Evolutionary conservation across 768 basidiomycete genomes (phyloP).

Genomic region (Lentinula sp.): DNA sequence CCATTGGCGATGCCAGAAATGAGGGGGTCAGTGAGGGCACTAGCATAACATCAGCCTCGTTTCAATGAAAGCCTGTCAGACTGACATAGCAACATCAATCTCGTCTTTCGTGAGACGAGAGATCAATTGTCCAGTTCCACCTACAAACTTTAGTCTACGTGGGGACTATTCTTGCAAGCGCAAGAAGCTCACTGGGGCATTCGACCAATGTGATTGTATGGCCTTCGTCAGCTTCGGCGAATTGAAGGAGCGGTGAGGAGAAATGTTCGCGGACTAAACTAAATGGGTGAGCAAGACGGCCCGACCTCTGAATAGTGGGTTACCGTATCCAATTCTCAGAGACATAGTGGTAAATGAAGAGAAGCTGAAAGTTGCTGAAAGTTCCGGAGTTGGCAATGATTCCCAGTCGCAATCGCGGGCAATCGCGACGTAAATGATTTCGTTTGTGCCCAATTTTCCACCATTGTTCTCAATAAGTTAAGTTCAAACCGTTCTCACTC

Average conservation of each 20-base stretch:
- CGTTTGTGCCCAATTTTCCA: too few relatives aligned
- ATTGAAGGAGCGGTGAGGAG: conserved; percentile 87
- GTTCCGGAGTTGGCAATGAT: too few relatives aligned
- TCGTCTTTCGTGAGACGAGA: conserved; percentile 65
- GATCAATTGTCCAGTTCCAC: conserved; percentile 84
- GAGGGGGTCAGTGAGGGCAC: conserved; percentile 85
- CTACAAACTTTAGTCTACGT: conserved; percentile 25
- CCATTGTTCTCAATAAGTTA: too few relatives aligned
- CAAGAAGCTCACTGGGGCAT: conserved; percentile 64
- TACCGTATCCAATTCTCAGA: conserved; percentile 45
- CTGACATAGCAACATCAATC: conserved; percentile 80
- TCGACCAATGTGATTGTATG: conserved; percentile 79
- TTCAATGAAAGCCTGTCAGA: conserved; percentile 1
- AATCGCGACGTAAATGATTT: too few relatives aligned
- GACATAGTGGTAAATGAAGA: conserved; percentile 17
- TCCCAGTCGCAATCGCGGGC: too few relatives aligned
- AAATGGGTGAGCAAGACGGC: neutral
- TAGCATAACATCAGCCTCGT: conserved; percentile 18
- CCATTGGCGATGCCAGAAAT: conserved; percentile 93
- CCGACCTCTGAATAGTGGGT: neutral
- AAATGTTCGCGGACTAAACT: conserved; percentile 79
- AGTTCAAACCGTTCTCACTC: too few relatives aligned
- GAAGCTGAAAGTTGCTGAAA: neutral
- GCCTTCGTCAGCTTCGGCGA: conserved; percentile 59
- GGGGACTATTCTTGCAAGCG: neutral